Evolutionary conservation across 1,284 basidiomycete genomes (phyloP), one percentile per base, ranked within the genome.

Genomic region (Sparassis latifolia): DNA sequence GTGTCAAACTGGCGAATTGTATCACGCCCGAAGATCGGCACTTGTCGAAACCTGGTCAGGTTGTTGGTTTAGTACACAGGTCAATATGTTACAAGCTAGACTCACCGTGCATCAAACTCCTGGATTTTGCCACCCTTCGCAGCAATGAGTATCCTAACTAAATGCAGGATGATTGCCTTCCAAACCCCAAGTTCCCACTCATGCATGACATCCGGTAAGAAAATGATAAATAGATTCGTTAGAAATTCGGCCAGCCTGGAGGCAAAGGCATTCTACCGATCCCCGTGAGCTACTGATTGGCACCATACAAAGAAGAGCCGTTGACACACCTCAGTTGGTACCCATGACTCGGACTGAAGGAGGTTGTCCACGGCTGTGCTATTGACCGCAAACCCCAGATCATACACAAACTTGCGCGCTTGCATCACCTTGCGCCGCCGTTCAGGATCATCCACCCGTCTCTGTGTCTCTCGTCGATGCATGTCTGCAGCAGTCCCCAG

Each of bases 141-240:
- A n/a, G n/a, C n/a, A n/a, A n/a, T n/a, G 0, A 72, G 52, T 1
- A 72, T 61, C 1, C 68, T 64, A 1, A 72, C 42, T 0, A 72
- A 51, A 48, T 74, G 72, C 0, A 51, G 59, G 35, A 72, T 64
- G 0, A 69, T 29, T 0, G 53, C 45, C 48, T 68, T 72, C 69
- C 70, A 72, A 0, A 69, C 61, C 1, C 69, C 70, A 0, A 70
- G 52, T 46, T 71, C 66, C 32, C 66, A 56, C 49, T 71, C 66
- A 45, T 72, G 70, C 42, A 72, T 38, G 5, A 66, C 29, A 50
- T 73, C 70, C 1, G 63, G 55, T 0, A 65, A 58, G 1, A 73
- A 55, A 33, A 66, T 52, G 1, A 9, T 39, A 38, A 59, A 66
- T 3, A 64, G 45, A 20, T 69, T 52, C 32, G 66, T 60, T 1